Evolutionary conservation across 306 rosid genomes (phyloP), one percentile per base, ranked within the genome.

Genomic region (Trifolium subterraneum): DNA sequence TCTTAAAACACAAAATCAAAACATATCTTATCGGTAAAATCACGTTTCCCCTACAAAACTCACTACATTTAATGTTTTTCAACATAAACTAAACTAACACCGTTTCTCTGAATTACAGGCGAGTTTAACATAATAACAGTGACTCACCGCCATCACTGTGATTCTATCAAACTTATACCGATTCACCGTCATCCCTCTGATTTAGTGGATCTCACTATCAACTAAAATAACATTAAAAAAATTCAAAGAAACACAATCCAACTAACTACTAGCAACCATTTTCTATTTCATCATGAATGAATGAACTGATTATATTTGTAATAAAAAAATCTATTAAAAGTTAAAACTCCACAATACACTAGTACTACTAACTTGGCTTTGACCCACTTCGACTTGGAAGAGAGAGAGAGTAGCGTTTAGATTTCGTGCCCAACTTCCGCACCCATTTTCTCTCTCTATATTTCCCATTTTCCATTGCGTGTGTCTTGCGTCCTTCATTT

Each of bases 401-500:
- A 38, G 27, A 50, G 25, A 64, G 52, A 19, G 8, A 64, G 70
- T 8, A 27, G 36, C 42, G 20, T 51, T 50, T 63, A 64, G 47
- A 16, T 79, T 72, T 59, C 15, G 59, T 62, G 64, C 56, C 68
- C 64, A 81, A 84, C 85, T 81, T 81, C 78, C 81, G 64, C 83
- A 25, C n/a, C 12, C 72, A 50, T 16, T 68, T 62, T 62, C 59
- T 64, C 78, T 62, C 76, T 55, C 78, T 67, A 55, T 42, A 7
- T 39, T 19, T 27, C 20, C 4, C 18, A n/a, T 7, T 56, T 11
- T 10, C 31, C 33, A 56, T 45, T 20, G 11, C 36, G 23, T 72
- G 66, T 70, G 33, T 29, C 6, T 29, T 29, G 33, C 33, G 33
- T 15, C 84, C 79, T 82, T 72, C 68, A 19, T 70, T 60, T 67